phyloP scores from a whole-genome alignment of 2,329 filamentous ascomycete genomes.

The Daldinia sp. region DNA sequence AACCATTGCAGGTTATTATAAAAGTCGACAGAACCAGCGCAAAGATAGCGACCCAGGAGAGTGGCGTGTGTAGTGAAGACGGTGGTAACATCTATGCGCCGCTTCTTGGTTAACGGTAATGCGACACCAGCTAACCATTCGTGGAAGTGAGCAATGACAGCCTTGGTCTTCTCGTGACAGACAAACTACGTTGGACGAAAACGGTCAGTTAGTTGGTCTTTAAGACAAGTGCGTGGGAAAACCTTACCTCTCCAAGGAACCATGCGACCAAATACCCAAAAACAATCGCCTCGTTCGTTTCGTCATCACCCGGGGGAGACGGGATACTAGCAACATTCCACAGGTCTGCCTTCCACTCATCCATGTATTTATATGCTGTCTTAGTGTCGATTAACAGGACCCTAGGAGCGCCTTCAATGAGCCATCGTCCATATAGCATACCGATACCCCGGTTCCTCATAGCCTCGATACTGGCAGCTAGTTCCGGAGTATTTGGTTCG shows the following conservation, averaged over 20 bases:
- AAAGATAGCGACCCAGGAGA: slow-evolving; percentile 92
- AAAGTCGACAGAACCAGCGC: slow-evolving; percentile 96
- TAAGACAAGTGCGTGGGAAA: neutral
- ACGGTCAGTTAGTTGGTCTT: slow-evolving; percentile 22
- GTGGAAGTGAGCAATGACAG: slow-evolving; percentile 97
- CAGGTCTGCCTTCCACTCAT: slow-evolving; percentile 97
- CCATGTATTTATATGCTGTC: slow-evolving; percentile 86
- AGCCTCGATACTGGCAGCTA: slow-evolving; percentile 83
- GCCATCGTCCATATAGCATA: slow-evolving; percentile 93
- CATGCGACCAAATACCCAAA: slow-evolving; percentile 97
- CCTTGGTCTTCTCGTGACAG: slow-evolving; percentile 87
- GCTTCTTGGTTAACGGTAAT: slow-evolving; percentile 88
- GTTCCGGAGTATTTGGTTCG: slow-evolving; percentile 80
- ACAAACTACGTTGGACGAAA: slow-evolving; percentile 72
- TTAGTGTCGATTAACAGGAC: slow-evolving; percentile 95
- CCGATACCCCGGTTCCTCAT: slow-evolving; percentile 93
- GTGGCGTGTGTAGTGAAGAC: slow-evolving; percentile 99
- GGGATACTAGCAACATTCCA: slow-evolving; percentile 95
- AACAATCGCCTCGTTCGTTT: slow-evolving; percentile 97
- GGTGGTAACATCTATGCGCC: slow-evolving; percentile 94
- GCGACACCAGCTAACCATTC: slow-evolving; percentile 98
- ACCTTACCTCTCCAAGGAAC: slow-evolving; percentile 92
- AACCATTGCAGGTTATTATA: slow-evolving; percentile 99
- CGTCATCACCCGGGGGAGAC: slow-evolving; percentile 88
- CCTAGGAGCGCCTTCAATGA: slow-evolving; percentile 94